Base-by-base conservation (phyloP, 2,329 filamentous ascomycete genomes). In the Remersonia thermophila region DNA sequence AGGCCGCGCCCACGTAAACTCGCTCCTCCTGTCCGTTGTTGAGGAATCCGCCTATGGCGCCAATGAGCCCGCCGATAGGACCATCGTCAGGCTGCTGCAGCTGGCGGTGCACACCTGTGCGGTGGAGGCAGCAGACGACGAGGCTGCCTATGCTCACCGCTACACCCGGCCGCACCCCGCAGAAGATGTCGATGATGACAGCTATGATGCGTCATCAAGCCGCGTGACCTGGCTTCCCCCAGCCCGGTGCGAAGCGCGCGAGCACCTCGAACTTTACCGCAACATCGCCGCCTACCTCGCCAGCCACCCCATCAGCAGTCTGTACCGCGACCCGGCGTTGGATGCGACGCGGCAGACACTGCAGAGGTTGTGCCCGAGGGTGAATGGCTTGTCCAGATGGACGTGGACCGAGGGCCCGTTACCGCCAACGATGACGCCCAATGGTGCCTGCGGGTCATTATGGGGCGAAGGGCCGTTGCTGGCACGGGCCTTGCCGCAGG, bases 221-320 rank as follows among this genome's bases (percentile, higher is more conserved):
- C 7, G 16, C 3, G 13, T 39, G 12, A 31, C 25, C 10, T 42
- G 40, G 40, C 14, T 25, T 11, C 36, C 36, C 14, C 18, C 27
- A 6, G 16, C 16, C 3, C 27, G 32, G 13, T 31, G 6, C 27
- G 30, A 34, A 16, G 14, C 10, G 7, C 20, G 32, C 13, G 30
- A 39, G 5, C 36, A 35, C 14, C 33, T 42, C 13, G 40, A 42
- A 18, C 3, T 33, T 1, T 42, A 29, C 27, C 36, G 40, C 17
- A 29, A 37, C 20, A 25, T 42, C 7, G 6, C 36, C 20, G 11
- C 11, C 17, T 34, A 33, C 26, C 23, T 41, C 36, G 12, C 27
- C 28, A 27, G 14, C 27, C 34, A 35, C 6, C 30, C 20, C 8
- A 12, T 13, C 14, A 12, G 3, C 4, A 11, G 12, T 3, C 7